phyloP scores from a whole-genome alignment of 306 rosid genomes.

The Trifolium subterraneum region DNA sequence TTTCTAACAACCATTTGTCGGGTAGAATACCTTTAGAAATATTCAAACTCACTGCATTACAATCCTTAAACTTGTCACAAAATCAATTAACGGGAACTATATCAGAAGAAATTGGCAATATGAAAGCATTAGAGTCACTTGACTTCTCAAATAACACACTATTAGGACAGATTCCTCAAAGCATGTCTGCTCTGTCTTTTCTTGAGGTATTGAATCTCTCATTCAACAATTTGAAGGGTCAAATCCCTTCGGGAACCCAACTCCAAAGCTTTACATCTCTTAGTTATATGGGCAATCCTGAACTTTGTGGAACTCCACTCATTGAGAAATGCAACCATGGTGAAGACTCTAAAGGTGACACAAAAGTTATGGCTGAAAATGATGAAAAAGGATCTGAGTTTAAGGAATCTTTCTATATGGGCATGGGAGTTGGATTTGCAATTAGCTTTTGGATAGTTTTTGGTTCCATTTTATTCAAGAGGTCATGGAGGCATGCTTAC shows the following conservation, averaged over 20 bases:
- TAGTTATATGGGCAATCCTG: constrained; percentile 33
- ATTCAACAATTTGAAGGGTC: constrained; percentile 36
- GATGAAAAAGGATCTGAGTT: not conserved
- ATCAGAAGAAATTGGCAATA: constrained; percentile 14
- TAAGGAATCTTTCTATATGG: constrained; percentile 8
- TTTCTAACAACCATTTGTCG: constrained; percentile 4
- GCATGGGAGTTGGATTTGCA: constrained; percentile 32
- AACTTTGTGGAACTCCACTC: constrained; percentile 35
- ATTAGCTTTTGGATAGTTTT: not conserved
- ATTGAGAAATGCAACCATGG: not conserved
- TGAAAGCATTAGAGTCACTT: constrained; percentile 43
- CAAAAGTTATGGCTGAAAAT: not conserved
- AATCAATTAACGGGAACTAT: constrained; percentile 23
- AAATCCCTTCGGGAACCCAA: constrained; percentile 39
- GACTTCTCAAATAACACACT: constrained; percentile 41
- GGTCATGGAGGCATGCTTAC: constrained; percentile 28
- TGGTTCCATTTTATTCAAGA: not conserved
- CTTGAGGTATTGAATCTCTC: constrained; percentile 42
- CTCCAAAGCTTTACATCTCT: constrained; percentile 10
- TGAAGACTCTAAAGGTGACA: not conserved
- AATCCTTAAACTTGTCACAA: constrained; percentile 37
- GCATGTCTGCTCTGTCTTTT: constrained; percentile 33
- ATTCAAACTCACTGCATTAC: constrained; percentile 1
- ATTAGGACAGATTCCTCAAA: constrained; percentile 38
- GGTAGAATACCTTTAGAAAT: constrained; percentile 9